Conservation (phyloP, 805 yeast genomes). For the Kazachstania africana region DNA sequence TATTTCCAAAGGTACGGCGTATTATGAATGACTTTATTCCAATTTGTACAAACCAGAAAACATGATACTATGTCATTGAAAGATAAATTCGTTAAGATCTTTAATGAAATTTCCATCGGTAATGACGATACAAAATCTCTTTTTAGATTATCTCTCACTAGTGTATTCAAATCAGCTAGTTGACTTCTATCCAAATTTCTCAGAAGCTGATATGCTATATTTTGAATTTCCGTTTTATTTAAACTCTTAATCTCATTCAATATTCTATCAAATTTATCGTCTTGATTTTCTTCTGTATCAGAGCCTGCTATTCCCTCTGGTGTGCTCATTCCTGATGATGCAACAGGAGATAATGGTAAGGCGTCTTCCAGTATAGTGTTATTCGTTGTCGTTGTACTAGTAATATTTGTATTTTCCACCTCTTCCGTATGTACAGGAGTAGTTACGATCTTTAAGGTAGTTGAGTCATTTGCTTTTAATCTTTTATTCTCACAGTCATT, state of each 20-base stretch:
- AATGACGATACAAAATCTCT: slow-evolving; percentile 61
- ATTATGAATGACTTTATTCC: slow-evolving; percentile 56
- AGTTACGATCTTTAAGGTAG: too few relatives aligned
- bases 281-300: background rate
- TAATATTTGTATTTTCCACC: too few relatives aligned
- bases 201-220: slow-evolving; percentile 19
- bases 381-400: too few relatives aligned
- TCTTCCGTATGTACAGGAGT: too few relatives aligned
- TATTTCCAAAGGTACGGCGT: slow-evolving; percentile 60
- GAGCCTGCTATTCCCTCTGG: slow-evolving; percentile 3
- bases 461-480: too few relatives aligned
- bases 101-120: slow-evolving; percentile 64
- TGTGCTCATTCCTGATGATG: slow-evolving; percentile 20
- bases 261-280: background rate
- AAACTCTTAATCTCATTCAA: slow-evolving; percentile 1
- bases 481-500: too few relatives aligned
- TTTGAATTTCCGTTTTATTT: slow-evolving; percentile 7
- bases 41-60: slow-evolving; percentile 51
- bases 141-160: slow-evolving; percentile 33
- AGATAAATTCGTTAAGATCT: slow-evolving; percentile 56
- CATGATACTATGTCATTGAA: slow-evolving; percentile 47
- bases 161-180: slow-evolving; percentile 21
- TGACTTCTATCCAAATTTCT: slow-evolving; percentile 18
- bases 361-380: slow-evolving; percentile 17
- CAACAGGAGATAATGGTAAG: slow-evolving; percentile 23